Evolutionary conservation across 2,329 filamentous ascomycete genomes (phyloP).

Genomic region (Sclerotinia borealis): DNA sequence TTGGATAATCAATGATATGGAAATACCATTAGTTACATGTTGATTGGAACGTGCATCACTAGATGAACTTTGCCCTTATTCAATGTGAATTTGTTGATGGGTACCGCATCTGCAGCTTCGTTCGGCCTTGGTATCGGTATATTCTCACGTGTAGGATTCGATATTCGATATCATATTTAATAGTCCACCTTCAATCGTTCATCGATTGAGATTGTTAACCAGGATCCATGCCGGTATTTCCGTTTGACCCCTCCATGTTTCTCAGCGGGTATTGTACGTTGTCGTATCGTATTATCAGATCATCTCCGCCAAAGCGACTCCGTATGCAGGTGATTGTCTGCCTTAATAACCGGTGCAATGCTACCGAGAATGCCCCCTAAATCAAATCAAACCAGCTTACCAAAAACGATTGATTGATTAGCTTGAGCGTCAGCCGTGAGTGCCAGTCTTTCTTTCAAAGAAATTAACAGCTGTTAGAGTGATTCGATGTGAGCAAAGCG

Average conservation of each 20-base stretch:
- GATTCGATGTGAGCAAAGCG: not conserved
- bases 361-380: not conserved
- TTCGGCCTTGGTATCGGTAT: not conserved
- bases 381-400: not conserved
- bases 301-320: not conserved
- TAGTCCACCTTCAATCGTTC: not conserved
- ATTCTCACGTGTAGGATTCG: too few relatives aligned
- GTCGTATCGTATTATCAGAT: not conserved
- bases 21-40: not conserved
- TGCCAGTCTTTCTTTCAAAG: not conserved
- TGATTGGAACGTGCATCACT: not conserved
- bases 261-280: not conserved
- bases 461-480: not conserved
- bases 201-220: not conserved
- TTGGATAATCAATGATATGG: not conserved
- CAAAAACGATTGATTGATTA: not conserved
- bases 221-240: not conserved
- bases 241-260: not conserved
- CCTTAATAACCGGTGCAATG: not conserved
- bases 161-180: not conserved
- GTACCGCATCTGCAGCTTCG: not conserved
- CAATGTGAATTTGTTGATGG: not conserved
- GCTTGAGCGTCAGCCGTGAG: not conserved
- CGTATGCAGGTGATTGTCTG: not conserved
- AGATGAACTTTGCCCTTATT: not conserved